These are phyloP conservation scores for Aureobasidium sp. DNA, from an alignment of 2,329 filamentous ascomycete species.

Conservation along the genomic window DNA sequence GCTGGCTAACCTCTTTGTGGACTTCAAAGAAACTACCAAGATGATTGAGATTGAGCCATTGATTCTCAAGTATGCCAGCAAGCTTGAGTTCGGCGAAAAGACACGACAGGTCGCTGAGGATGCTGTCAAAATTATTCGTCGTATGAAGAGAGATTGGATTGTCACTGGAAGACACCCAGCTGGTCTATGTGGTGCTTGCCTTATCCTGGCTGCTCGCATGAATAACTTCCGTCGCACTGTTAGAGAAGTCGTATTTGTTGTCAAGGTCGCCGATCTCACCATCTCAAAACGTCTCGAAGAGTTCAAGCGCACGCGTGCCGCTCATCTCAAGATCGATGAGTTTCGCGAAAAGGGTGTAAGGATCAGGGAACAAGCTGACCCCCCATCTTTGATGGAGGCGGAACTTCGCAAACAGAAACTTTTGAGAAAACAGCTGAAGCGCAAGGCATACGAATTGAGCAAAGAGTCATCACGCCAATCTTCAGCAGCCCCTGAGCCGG, in stretches of 20 bases:
- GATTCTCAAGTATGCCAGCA: slow-evolving; percentile 82
- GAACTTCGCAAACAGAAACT: slow-evolving; percentile 37
- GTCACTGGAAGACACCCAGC: slow-evolving; percentile 86
- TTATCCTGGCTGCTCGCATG: slow-evolving; percentile 93
- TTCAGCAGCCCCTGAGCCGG: background rate
- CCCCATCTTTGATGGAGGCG: slow-evolving; percentile 70
- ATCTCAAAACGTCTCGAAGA: slow-evolving; percentile 87
- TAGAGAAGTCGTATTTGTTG: slow-evolving; percentile 90
- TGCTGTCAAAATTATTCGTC: slow-evolving; percentile 75
- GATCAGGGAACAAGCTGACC: slow-evolving; percentile 66
- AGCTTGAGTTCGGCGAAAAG: slow-evolving; percentile 79
- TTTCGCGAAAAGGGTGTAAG: slow-evolving; percentile 62
- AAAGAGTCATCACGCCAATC: slow-evolving; percentile 19
- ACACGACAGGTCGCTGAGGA: slow-evolving; percentile 81
- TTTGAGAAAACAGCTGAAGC: slow-evolving; percentile 23
- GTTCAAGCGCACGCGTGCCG: slow-evolving; percentile 79
- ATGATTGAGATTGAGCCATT: slow-evolving; percentile 54
- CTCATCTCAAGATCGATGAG: slow-evolving; percentile 77
- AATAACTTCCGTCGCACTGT: slow-evolving; percentile 94
- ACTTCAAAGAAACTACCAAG: slow-evolving; percentile 41
- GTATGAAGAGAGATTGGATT: slow-evolving; percentile 98
- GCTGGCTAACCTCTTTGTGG: slow-evolving; percentile 56
- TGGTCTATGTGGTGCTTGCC: slow-evolving; percentile 85
- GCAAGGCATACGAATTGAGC: slow-evolving; percentile 15
- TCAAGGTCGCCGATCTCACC: slow-evolving; percentile 91